A percentile compares a stretch with the other conserved stretches of the same genome.
Conservation (phyloP, 441 rosid species). For the Populus hybrid region DNA sequence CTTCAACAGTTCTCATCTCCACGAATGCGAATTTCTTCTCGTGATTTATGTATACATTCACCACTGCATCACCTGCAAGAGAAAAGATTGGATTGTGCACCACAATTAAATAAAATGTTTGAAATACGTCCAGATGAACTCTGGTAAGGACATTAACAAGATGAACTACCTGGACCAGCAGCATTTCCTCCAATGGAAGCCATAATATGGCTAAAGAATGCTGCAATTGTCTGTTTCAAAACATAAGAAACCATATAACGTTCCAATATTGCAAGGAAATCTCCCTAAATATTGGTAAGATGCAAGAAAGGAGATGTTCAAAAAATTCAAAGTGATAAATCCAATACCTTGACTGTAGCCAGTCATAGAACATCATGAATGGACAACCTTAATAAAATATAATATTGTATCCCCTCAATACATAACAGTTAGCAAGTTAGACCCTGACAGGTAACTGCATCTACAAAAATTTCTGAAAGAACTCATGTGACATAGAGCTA, state of each 20-base stretch:
- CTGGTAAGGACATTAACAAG: neutral
- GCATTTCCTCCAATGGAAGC: conserved; percentile 84
- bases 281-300: neutral
- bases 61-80: conserved; percentile 69
- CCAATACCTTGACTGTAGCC: neutral
- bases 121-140: neutral
- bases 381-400: neutral
- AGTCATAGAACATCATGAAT: neutral
- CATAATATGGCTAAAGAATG: conserved; percentile 74
- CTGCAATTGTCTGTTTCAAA: conserved; percentile 60
- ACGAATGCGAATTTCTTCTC: conserved; percentile 92
- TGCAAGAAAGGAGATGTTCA: neutral
- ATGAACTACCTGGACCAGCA: conserved; percentile 60
- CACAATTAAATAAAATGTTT: neutral
- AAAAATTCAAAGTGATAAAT: neutral
- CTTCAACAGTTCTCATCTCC: conserved; percentile 92
- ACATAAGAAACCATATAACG: conserved; percentile 14
- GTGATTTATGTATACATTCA: conserved; percentile 80
- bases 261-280: neutral
- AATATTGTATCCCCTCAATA: neutral
- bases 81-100: neutral
- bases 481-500: neutral
- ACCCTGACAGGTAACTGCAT: neutral
- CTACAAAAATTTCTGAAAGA: neutral
- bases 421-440: neutral